A percentile compares a stretch with the other conserved stretches of the same genome.
Conservation (phyloP, 768 basidiomycete genomes). For the Russula olivacea region DNA sequence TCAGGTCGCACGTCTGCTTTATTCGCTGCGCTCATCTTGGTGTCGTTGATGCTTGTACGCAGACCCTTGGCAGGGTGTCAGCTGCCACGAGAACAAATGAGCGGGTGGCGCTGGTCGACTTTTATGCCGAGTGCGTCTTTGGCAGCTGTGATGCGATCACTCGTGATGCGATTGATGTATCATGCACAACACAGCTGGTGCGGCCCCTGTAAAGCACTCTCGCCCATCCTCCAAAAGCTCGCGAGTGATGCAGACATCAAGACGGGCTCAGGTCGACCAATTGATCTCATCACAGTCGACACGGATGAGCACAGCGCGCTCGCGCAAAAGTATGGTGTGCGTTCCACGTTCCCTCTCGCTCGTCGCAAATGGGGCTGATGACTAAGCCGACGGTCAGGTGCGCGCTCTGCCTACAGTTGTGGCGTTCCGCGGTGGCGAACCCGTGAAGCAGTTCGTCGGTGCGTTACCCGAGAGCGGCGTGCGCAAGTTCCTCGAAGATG, state of each 20-base stretch:
- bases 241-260: constrained; percentile 40
- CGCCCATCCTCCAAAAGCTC: constrained; percentile 62
- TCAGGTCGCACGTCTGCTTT: background rate
- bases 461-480: constrained; percentile 31
- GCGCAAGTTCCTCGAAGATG: constrained; percentile 27
- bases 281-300: constrained; percentile 72
- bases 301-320: constrained; percentile 50
- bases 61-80: constrained; percentile 36
- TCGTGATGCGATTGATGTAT: background rate
- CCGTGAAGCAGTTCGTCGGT: constrained; percentile 54
- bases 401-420: constrained; percentile 74
- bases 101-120: constrained; percentile 65
- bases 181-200: constrained; percentile 66
- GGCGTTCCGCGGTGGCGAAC: constrained; percentile 62
- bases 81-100: constrained; percentile 36
- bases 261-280: constrained; percentile 47
- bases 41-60: background rate
- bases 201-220: constrained; percentile 64
- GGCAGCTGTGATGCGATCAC: background rate
- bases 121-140: constrained; percentile 64
- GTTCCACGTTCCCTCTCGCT: constrained; percentile 1
- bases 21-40: background rate
- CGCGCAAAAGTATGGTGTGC: constrained; percentile 47
- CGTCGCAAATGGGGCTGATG: background rate
- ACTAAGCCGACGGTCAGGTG: constrained; percentile 39